Conservation (phyloP, 139 green algal genomes). For the Mychonastes homosphaera region DNA sequence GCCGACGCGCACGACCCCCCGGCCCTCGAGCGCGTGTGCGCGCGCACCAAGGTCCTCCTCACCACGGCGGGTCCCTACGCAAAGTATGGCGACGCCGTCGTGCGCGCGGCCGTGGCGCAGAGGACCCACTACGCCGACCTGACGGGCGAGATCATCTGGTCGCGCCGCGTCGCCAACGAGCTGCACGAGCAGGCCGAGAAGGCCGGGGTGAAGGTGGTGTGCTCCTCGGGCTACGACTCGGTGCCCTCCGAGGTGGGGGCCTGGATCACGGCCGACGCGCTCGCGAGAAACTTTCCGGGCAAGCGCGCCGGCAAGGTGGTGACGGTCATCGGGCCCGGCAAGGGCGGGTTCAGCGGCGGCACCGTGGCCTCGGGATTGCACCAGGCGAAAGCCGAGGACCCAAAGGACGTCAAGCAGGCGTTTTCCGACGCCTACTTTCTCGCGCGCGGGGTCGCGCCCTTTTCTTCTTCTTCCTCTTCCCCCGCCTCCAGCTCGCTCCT, state of each 20-base stretch:
- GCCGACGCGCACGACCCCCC: constrained; percentile 44
- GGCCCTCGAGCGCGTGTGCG: constrained; percentile 39
- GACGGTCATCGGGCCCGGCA: constrained; percentile 18
- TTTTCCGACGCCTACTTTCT: too few species aligned
- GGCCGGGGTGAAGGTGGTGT: constrained; percentile 48
- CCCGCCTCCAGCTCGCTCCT: too few species aligned
- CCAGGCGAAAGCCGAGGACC: constrained; percentile 11
- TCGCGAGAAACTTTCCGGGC: background rate
- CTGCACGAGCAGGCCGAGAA: constrained; percentile 43
- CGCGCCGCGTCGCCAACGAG: constrained; percentile 41
- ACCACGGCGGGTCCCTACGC: constrained; percentile 55
- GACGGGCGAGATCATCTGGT: constrained; percentile 70
- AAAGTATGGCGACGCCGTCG: constrained; percentile 55
- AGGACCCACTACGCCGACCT: constrained; percentile 82
- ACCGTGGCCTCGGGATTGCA: constrained; percentile 36
- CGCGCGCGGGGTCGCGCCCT: too few species aligned
- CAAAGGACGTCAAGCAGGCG: background rate
- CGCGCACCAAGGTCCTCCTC: constrained; percentile 57
- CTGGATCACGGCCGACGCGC: constrained; percentile 33
- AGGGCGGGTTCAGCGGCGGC: constrained; percentile 47
- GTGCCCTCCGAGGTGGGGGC: constrained; percentile 74
- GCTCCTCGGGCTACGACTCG: constrained; percentile 79
- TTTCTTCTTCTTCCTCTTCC: too few species aligned
- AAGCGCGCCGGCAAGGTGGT: background rate
- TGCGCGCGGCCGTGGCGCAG: constrained; percentile 53